phyloP scores from a whole-genome alignment of 164 flowering plant species.

The Aristolochia contorta region DNA sequence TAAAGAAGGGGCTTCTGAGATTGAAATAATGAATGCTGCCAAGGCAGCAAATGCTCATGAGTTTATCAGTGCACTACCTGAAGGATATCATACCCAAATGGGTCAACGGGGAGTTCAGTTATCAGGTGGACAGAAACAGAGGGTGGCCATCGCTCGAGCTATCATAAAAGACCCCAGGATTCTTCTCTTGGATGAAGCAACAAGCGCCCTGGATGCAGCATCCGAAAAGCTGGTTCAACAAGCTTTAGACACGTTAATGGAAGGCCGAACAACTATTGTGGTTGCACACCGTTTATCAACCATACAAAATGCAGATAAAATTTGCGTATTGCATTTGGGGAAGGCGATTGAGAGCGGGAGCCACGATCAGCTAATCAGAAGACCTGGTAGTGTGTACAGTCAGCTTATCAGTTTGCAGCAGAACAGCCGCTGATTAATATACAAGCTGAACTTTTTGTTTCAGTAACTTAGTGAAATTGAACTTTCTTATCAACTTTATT shows the following conservation, averaged over 20 bases:
- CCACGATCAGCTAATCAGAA: slow-evolving; percentile 42
- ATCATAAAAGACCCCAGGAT: slow-evolving; percentile 57
- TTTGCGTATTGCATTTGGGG: slow-evolving; percentile 71
- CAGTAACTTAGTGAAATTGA: too few relatives aligned
- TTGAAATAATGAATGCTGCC: slow-evolving; percentile 61
- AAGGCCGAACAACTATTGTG: slow-evolving; percentile 67
- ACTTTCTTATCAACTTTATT: too few relatives aligned
- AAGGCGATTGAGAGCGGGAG: slow-evolving; percentile 53
- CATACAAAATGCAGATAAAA: slow-evolving; percentile 56
- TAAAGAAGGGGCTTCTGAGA: slow-evolving; percentile 50
- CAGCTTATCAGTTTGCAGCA: slow-evolving; percentile 43
- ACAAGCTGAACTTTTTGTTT: too few relatives aligned
- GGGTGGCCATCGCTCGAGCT: slow-evolving; percentile 86
- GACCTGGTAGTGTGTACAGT: slow-evolving; percentile 27
- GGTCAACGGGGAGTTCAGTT: slow-evolving; percentile 84
- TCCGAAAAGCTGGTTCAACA: slow-evolving; percentile 79
- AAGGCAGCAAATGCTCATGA: slow-evolving; percentile 69
- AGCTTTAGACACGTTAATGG: slow-evolving; percentile 59
- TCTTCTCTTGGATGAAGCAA: slow-evolving; percentile 78
- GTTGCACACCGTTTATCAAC: slow-evolving; percentile 94
- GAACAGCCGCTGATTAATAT: slow-evolving; percentile 6
- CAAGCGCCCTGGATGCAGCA: slow-evolving; percentile 78
- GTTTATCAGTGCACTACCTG: slow-evolving; percentile 65
- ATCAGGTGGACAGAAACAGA: slow-evolving; percentile 90
- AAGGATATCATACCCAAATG: slow-evolving; percentile 66